These are phyloP conservation scores for Backusella liffmaniae DNA, from an alignment of 192 early-diverging fungal species.

Conservation along the genomic window DNA sequence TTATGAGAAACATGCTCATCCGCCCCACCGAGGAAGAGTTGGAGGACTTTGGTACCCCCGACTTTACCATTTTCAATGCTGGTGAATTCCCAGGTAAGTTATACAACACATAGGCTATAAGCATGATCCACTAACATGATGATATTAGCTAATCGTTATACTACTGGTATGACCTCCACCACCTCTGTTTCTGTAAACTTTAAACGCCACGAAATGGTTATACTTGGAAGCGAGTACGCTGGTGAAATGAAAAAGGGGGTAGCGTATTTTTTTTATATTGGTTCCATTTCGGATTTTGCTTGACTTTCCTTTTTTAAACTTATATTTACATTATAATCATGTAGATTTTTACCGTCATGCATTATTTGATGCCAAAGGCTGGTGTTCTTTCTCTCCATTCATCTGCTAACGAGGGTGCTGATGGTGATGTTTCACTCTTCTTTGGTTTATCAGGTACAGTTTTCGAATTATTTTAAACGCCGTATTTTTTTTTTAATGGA, in stretches of 20 bases:
- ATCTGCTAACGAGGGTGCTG: constrained; percentile 88
- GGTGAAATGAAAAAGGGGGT: constrained; percentile 28
- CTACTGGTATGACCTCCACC: constrained; percentile 93
- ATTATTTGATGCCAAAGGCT: constrained; percentile 98
- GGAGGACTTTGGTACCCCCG: constrained; percentile 88
- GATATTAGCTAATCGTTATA: constrained; percentile 76
- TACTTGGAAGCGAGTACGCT: constrained; percentile 91
- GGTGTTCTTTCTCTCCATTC: constrained; percentile 88
- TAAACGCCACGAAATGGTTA: constrained; percentile 92
- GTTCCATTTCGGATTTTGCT: not conserved
- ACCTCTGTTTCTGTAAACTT: constrained; percentile 95
- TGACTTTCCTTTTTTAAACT: not conserved
- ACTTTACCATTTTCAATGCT: constrained; percentile 98
- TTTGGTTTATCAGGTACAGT: constrained; percentile 86
- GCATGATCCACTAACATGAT: not conserved
- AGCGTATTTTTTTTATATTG: constrained; percentile 29
- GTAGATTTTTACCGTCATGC: constrained; percentile 93
- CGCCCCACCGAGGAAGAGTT: constrained; percentile 89
- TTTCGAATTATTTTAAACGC: not conserved
- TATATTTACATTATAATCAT: not conserved
- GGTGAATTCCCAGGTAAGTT: constrained; percentile 72
- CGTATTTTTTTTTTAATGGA: not conserved
- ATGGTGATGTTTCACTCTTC: constrained; percentile 95
- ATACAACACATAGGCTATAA: not conserved
- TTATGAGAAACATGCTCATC: constrained; percentile 99